Evolutionary conservation across 2,329 filamentous ascomycete genomes (phyloP).

Genomic region (Fusarium domesticum): DNA sequence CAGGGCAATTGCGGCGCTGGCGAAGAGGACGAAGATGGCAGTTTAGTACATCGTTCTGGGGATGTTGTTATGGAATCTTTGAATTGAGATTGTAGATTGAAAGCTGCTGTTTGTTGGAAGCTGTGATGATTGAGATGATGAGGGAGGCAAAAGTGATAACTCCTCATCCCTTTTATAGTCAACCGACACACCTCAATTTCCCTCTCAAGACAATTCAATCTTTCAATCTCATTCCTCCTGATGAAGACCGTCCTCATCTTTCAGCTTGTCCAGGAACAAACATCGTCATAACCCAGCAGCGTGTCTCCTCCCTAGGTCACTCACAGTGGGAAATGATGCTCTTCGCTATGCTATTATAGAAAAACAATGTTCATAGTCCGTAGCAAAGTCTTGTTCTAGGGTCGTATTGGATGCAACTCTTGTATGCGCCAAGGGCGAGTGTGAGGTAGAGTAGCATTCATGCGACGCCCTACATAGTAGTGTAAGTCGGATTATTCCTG

Average conservation of each 20-base stretch:
- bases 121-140: too few relatives aligned
- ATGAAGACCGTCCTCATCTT: background rate
- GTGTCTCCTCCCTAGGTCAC: background rate
- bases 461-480: background rate
- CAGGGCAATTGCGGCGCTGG: conserved; percentile 26
- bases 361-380: background rate
- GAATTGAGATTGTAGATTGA: too few relatives aligned
- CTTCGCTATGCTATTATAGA: background rate
- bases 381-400: background rate
- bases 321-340: background rate
- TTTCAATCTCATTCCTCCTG: background rate
- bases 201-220: background rate
- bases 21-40: conserved; percentile 27
- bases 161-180: background rate
- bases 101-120: too few relatives aligned
- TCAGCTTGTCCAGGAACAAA: background rate
- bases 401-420: background rate
- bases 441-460: background rate
- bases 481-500: too few relatives aligned
- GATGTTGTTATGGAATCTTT: background rate
- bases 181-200: background rate
- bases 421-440: background rate
- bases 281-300: background rate
- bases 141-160: too few relatives aligned
- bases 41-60: conserved; percentile 33